A percentile compares a stretch with the other conserved stretches of the same genome.
These are phyloP conservation scores for Teratosphaeria destructans DNA, from an alignment of 2,329 filamentous ascomycete genomes.

Conservation along the genomic window DNA sequence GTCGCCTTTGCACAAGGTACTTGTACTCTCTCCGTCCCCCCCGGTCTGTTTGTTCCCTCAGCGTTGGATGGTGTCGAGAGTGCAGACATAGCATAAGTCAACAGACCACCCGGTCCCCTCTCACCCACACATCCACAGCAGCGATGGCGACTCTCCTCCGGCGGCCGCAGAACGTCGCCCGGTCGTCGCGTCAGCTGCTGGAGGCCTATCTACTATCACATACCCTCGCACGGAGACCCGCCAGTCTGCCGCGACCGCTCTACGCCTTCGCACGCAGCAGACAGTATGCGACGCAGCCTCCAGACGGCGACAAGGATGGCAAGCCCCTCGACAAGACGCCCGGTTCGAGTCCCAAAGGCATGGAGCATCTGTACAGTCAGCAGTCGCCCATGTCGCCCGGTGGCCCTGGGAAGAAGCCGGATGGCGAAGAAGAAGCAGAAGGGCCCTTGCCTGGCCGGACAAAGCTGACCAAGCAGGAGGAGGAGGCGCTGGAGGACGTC, in stretches of 20 bases:
- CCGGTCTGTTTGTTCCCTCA: background rate
- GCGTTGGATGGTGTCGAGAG: background rate
- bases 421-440: conserved; percentile 27
- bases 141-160: conserved; percentile 26
- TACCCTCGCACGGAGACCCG: conserved; percentile 25
- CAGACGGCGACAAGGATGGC: conserved; percentile 31
- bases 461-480: conserved; percentile 45
- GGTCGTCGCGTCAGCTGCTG: conserved; percentile 24
- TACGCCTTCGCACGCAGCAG: conserved; percentile 34
- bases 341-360: conserved; percentile 30
- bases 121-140: background rate
- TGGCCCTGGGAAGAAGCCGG: conserved; percentile 22
- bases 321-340: conserved; percentile 21
- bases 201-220: conserved; percentile 25
- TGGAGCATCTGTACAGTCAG: conserved; percentile 37
- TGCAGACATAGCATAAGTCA: background rate
- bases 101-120: background rate
- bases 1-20: background rate
- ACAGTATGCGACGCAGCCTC: conserved; percentile 35
- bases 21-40: background rate
- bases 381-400: conserved; percentile 28
- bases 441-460: conserved; percentile 23
- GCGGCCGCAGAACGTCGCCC: conserved; percentile 24
- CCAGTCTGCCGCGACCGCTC: conserved; percentile 32
- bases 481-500: conserved; percentile 47